These are phyloP conservation scores for Coniosporium tulheliwenetii DNA, from an alignment of 2,329 filamentous ascomycete genomes.

Conservation along the genomic window DNA sequence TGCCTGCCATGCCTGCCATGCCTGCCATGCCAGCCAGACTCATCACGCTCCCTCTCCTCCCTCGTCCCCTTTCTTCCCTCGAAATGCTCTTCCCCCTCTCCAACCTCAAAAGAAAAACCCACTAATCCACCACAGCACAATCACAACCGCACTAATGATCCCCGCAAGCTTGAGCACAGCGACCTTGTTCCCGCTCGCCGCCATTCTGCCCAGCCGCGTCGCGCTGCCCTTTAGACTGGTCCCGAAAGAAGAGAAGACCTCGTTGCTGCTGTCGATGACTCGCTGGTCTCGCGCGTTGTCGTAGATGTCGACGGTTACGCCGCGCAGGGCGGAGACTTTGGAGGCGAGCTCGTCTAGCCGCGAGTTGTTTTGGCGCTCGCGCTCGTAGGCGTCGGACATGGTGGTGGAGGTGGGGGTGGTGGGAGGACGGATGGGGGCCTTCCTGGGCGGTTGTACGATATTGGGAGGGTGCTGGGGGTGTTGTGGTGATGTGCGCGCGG, in stretches of 20 bases:
- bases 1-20: too few species aligned
- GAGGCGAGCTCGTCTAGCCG: slow-evolving; percentile 79
- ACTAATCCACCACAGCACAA: slow-evolving; percentile 61
- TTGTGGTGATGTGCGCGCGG: too few species aligned
- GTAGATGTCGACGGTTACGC: slow-evolving; percentile 95
- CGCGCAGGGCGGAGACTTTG: slow-evolving; percentile 83
- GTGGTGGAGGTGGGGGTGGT: slow-evolving; percentile 6
- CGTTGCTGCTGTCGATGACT: slow-evolving; percentile 72
- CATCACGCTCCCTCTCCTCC: too few species aligned
- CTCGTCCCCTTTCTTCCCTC: too few species aligned
- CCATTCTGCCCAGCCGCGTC: slow-evolving; percentile 73
- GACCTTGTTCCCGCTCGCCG: slow-evolving; percentile 74
- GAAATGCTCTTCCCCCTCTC: neutral
- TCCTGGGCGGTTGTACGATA: neutral
- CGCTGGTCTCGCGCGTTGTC: slow-evolving; percentile 82
- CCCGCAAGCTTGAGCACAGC: slow-evolving; percentile 80
- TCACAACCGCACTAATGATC: slow-evolving; percentile 57
- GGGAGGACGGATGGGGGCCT: neutral
- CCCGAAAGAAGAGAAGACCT: slow-evolving; percentile 81
- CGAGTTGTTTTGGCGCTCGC: slow-evolving; percentile 74
- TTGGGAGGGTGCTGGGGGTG: neutral
- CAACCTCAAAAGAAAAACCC: neutral
- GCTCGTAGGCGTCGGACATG: slow-evolving; percentile 43
- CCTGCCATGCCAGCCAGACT: too few species aligned
- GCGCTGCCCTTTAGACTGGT: slow-evolving; percentile 74